phyloP scores from a whole-genome alignment of 2,329 filamentous ascomycete genomes.

The Aspergillus melleus region DNA sequence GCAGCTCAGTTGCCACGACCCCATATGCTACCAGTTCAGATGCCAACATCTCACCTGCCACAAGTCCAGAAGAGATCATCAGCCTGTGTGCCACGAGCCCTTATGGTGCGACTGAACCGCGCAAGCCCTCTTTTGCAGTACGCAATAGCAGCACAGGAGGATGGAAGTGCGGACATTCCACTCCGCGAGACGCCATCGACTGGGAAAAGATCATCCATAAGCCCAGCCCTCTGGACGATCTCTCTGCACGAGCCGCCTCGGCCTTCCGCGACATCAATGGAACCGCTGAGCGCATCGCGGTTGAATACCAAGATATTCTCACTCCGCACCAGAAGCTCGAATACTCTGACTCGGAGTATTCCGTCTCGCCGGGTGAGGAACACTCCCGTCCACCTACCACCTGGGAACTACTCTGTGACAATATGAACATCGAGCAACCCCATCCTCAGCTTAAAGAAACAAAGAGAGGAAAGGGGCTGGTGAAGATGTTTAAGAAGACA shows the following conservation, averaged over 20 bases:
- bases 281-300: not conserved
- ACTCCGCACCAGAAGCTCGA: not conserved
- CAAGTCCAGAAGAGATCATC: no score
- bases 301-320: conserved; percentile 4
- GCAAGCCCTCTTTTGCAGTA: not conserved
- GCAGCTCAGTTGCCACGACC: no score
- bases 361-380: not conserved
- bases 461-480: not conserved
- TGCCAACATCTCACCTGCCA: no score
- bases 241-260: not conserved
- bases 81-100: not conserved
- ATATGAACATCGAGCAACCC: not conserved
- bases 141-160: not conserved
- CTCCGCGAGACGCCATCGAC: conserved; percentile 1
- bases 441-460: not conserved
- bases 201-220: conserved; percentile 6
- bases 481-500: not conserved
- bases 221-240: not conserved
- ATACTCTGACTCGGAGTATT: conserved; percentile 13
- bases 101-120: no score
- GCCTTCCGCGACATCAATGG: not conserved
- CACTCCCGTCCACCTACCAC: not conserved
- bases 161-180: not conserved
- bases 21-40: no score
- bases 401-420: not conserved